phyloP scores from a whole-genome alignment of 805 yeast species.

The Tetrapisispora pingtungensis region DNA sequence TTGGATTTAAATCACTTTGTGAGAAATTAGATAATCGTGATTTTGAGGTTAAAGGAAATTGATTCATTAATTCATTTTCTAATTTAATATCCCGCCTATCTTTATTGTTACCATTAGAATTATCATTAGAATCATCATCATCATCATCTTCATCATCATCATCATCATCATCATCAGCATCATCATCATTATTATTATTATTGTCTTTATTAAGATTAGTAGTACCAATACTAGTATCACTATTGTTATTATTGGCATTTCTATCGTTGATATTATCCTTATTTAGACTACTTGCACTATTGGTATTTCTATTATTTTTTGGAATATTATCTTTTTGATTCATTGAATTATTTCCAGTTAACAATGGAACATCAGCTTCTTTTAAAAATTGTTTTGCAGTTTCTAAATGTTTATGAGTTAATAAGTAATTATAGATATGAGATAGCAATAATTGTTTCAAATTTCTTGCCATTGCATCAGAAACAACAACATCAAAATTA shows the following conservation, averaged over 20 bases:
- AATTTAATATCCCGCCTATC: neutral
- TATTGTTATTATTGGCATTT: neutral
- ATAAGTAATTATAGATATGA: slow-evolving; percentile 41
- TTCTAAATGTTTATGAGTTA: slow-evolving; percentile 38
- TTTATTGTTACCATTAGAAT: neutral
- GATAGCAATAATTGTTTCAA: slow-evolving; percentile 42
- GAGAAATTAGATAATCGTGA: neutral
- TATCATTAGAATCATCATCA: neutral
- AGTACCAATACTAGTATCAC: neutral
- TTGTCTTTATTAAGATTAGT: neutral
- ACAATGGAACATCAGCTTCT: slow-evolving; percentile 37
- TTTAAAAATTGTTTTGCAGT: slow-evolving; percentile 40
- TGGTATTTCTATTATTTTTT: neutral
- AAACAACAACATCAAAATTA: slow-evolving; percentile 20
- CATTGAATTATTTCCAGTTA: slow-evolving; percentile 2
- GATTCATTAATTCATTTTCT: neutral
- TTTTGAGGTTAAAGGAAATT: neutral
- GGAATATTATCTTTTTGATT: neutral
- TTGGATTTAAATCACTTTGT: slow-evolving; percentile 4
- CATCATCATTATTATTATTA: slow-evolving; percentile 10
- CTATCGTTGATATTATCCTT: no score
- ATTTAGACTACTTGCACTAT: no score
- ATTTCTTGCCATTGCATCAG: slow-evolving; percentile 39
- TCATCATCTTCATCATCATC: neutral
- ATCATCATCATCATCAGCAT: slow-evolving; percentile 42